Evolutionary conservation across 371 early-diverging fungal species (phyloP).

Genomic region (Lichtheimia hyalospora): DNA sequence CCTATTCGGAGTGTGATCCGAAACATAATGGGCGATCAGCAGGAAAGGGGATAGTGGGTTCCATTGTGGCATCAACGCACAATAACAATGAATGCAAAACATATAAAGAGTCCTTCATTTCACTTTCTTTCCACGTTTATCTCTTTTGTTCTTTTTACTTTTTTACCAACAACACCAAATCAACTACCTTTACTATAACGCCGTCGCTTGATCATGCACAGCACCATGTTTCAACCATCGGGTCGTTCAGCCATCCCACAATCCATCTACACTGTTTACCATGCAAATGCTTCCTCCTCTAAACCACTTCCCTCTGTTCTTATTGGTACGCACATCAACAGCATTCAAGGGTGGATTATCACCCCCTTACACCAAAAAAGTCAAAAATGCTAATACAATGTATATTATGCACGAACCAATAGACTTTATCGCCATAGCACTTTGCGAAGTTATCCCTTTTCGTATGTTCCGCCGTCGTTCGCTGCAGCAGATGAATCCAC

Average conservation of each 20-base stretch:
- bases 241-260: neutral
- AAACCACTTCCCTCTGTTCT: conserved; percentile 20
- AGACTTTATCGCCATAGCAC: conserved; percentile 24
- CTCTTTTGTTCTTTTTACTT: conserved; percentile 2
- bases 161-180: conserved; percentile 7
- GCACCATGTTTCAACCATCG: conserved; percentile 2
- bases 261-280: neutral
- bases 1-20: conserved; percentile 7
- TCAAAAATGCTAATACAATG: no score
- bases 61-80: neutral
- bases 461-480: conserved; percentile 1
- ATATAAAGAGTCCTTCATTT: conserved; percentile 6
- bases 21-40: conserved; percentile 2
- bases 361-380: no score
- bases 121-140: conserved; percentile 7
- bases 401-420: neutral
- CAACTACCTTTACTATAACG: neutral
- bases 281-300: neutral
- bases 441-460: conserved; percentile 19
- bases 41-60: conserved; percentile 1
- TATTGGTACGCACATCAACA: conserved; percentile 12
- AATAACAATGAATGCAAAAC: conserved; percentile 13
- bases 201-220: conserved; percentile 1
- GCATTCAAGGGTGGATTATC: neutral
- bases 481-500: neutral